Conservation (phyloP, 768 basidiomycete genomes). For the Clavulina sp. region DNA sequence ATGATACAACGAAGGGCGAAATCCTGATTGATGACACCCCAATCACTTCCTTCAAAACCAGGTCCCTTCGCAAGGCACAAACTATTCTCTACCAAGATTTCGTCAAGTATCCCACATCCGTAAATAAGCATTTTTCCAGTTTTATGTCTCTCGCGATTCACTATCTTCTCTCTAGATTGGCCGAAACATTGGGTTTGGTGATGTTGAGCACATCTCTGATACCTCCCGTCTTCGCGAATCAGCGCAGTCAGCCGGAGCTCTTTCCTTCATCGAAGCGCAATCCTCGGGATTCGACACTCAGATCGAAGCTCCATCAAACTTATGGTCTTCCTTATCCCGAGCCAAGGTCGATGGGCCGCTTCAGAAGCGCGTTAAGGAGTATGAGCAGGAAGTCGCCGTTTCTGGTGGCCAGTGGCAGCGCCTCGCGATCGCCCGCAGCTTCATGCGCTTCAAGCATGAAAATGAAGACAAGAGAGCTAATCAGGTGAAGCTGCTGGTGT, state of each 20-base stretch:
- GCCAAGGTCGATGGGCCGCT: background rate
- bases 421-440: background rate
- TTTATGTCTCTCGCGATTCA: background rate
- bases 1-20: conserved; percentile 14
- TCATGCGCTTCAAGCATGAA: background rate
- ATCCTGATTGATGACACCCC: conserved; percentile 26
- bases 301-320: background rate
- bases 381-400: conserved; percentile 30
- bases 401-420: conserved; percentile 71
- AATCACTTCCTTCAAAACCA: conserved; percentile 18
- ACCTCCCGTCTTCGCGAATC: conserved; percentile 4
- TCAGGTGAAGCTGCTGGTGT: conserved; percentile 29
- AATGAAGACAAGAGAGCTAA: background rate
- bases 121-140: background rate
- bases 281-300: conserved; percentile 6
- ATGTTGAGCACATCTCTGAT: conserved; percentile 12
- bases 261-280: conserved; percentile 10
- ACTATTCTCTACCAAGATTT: conserved; percentile 29
- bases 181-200: conserved; percentile 27
- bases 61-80: conserved; percentile 22
- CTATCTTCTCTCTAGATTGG: background rate
- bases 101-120: conserved; percentile 21
- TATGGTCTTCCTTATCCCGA: background rate
- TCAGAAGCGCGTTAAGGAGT: background rate
- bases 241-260: conserved; percentile 7